Base-by-base conservation (phyloP, 2,329 filamentous ascomycete genomes). In the Hypoxylon sp. region DNA sequence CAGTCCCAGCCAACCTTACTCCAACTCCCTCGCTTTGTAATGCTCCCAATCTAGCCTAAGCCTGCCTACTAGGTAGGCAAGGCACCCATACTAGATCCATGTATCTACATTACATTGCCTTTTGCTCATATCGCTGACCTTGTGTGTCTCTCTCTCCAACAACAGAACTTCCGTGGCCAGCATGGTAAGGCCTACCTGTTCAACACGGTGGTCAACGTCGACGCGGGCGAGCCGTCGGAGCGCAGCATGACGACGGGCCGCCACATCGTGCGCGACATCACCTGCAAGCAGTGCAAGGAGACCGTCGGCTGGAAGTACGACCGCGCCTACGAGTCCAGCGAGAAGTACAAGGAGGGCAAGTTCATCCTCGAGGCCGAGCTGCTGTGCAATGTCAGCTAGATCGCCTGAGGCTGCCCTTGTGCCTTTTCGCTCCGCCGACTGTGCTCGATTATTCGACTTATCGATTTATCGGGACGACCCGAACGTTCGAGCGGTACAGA, bases 291-390 rank as follows among this genome's bases (percentile, higher is more conserved):
- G 81, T 99, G 96, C 87, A 92, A 92, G 78, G 92, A 94, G 80
- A 92, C 91, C 31, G 96, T 99, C 58, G 96, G 96, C 37, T 99
- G 96, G 96, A 98, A 97, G 81, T 99, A 99, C 80, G 96, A 99
- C 82, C 97, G 97, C 83, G 96, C 96, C 1, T 98, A 92, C 79
- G 96, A 99, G 83, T 81, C 85, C 35, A 91, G 87, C 71, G 95
- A 99, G 87, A 97, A 97, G 83, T 99, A 99, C 83, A 99, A 99
- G 85, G 96, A 99, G 85, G 94, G 94, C 62, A 99, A 98, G 83
- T 98, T 92, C 79, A 99, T 99, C 67, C 86, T 99, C 63, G 95
- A 98, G 84, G 93, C 92, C 32, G 94, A 97, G 83, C 82, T 98
- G 71, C 85, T 98, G 42, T 95, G 92, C 80, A 91, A 89, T 73